Base-by-base conservation (phyloP, 345 rosid genomes). In the Hibiscus mutabilis region DNA sequence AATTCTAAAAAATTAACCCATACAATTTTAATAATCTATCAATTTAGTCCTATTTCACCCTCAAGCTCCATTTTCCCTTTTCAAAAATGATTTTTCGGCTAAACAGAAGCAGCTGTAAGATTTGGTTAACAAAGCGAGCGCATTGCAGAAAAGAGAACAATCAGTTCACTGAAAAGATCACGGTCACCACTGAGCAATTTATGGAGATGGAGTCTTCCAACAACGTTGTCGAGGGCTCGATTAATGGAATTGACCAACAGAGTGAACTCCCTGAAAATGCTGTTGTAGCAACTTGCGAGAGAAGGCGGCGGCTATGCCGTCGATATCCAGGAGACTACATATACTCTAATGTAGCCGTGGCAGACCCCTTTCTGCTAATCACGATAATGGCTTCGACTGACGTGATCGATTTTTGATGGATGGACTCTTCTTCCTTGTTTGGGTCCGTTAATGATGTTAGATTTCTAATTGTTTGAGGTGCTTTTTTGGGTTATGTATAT, bases 101-200 rank as follows among this genome's bases (percentile, higher is more conserved):
- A 95, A 91, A 75, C 95, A 89, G 84, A 84, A 89, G 83, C 88
- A 75, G 47, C 69, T 90, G 57, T 92, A 79, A 72, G 97, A 84
- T 76, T 66, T 90, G 77, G 68, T 80, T 8, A 86, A 74, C 67
- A 92, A 91, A 76, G 83, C 49, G 5, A 76, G 79, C 55, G 53
- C 73, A 11, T 57, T 94, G 81, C 82, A 90, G 88, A n/a, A 79
- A 62, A 15, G 83, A 85, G 59, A 94, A 76, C 59, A 19, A 27
- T 0, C 82, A 73, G 46, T 37, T 88, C 57, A 72, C 53, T 3
- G 82, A 82, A 55, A 69, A 66, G 11, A 84, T 86, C 52, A 78
- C 82, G 3, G 74, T 53, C 1, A 56, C 76, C 15, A 21, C 77
- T 0, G 82, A 75, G 60, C 83, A 80, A 57, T 84, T 72, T 63